Base-by-base conservation (phyloP, 2,329 filamentous ascomycete genomes). In the Penicillium sp. region DNA sequence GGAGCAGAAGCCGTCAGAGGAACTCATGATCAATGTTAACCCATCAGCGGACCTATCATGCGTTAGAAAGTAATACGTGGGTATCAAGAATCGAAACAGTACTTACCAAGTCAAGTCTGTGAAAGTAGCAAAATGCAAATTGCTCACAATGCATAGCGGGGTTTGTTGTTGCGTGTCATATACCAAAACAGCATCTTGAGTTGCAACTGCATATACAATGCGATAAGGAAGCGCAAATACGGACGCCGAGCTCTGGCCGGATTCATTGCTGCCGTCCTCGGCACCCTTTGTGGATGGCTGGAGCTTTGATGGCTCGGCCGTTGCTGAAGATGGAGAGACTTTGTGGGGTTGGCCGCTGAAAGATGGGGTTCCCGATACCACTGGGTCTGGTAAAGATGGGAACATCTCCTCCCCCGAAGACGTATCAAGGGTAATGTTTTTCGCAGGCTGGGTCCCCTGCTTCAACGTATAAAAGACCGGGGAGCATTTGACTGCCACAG, bases 141-240 rank as follows among this genome's bases (percentile, higher is more conserved):
- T 99, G 82, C 91, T 97, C 46, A 99, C 93, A 37, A 97, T 83
- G 70, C 91, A 96, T 35, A 99, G 80, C 3, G 94, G 94, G 8
- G 91, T 95, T 67, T 92, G 89, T 70, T 99, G 94, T 69, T 99
- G 94, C 0, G 94, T 99, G 74, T 99, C 94, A 69, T 99, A 99
- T 22, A 99, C 82, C 41, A 97, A 80, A 4, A 99, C 90, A 0
- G 94, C 90, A 75, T 99, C 94, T 70, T 97, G 93, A 0, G 94
- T 99, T 8, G 94, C 95, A 36, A 99, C 93, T 4, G 93, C 94
- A 75, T 97, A 99, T 0, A 99, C 84, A 80, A 99, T 91, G 26
- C 94, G 88, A 73, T 99, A 97, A 0, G 91, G 89, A 42, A 99
- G 78, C 3, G 87, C 84, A 73, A 99, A 97, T 1, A 88, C 88